These are phyloP conservation scores for Rhizopogon sp. DNA, from an alignment of 768 basidiomycete genomes.

Conservation along the genomic window DNA sequence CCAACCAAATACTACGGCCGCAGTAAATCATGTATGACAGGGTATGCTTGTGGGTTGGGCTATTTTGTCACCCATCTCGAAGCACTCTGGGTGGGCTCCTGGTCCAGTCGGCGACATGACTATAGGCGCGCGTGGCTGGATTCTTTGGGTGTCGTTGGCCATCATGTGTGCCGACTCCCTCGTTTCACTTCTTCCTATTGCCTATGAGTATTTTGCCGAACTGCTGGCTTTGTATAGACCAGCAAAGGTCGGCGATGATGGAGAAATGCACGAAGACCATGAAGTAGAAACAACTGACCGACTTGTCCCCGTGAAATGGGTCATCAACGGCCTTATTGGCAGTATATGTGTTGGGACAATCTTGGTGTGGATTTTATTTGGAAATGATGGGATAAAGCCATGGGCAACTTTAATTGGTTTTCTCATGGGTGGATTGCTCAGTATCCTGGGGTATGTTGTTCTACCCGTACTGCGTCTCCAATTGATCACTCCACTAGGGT, in stretches of 20 bases:
- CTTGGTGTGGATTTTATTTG: constrained; percentile 87
- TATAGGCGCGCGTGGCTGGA: constrained; percentile 90
- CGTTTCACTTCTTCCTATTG: constrained; percentile 78
- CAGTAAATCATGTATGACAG: constrained; percentile 28
- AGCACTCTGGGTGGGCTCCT: constrained; percentile 84
- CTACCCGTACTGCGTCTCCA: neutral
- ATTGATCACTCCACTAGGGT: constrained; percentile 47
- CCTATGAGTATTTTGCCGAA: constrained; percentile 44
- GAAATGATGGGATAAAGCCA: constrained; percentile 85
- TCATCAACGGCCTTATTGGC: constrained; percentile 54
- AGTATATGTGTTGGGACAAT: constrained; percentile 69
- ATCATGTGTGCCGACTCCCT: constrained; percentile 94
- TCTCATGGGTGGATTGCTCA: constrained; percentile 74
- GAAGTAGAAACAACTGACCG: constrained; percentile 77
- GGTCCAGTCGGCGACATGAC: constrained; percentile 87
- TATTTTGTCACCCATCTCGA: constrained; percentile 84
- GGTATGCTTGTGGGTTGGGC: constrained; percentile 99
- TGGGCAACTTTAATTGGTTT: constrained; percentile 93
- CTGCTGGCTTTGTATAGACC: constrained; percentile 23
- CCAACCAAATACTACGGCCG: neutral
- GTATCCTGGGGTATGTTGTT: constrained; percentile 72
- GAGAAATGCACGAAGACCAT: constrained; percentile 35
- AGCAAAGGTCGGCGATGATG: constrained; percentile 20
- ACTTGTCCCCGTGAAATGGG: constrained; percentile 80
- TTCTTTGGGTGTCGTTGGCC: constrained; percentile 92